Evolutionary conservation across 2,329 filamentous ascomycete genomes (phyloP).

Genomic region (Lithohypha guttulata): DNA sequence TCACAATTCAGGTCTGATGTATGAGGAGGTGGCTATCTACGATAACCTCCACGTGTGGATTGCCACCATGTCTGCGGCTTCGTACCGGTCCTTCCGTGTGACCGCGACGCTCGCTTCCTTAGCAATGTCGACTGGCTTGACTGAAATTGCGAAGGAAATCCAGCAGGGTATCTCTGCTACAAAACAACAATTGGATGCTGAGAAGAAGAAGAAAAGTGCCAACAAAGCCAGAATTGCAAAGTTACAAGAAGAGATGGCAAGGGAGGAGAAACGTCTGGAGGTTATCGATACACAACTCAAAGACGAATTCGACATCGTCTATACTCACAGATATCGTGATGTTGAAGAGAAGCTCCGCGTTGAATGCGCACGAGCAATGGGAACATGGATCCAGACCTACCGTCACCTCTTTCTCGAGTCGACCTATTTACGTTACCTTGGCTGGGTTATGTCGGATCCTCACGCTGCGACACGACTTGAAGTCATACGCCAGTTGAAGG

Average conservation of each 20-base stretch:
- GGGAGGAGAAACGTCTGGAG: slow-evolving; percentile 59
- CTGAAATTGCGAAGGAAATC: slow-evolving; percentile 59
- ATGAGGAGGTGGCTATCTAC: slow-evolving; percentile 63
- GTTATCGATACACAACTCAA: slow-evolving; percentile 61
- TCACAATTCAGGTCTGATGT: slow-evolving; percentile 71
- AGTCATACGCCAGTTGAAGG: slow-evolving; percentile 70
- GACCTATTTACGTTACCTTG: slow-evolving; percentile 80
- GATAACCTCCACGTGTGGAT: slow-evolving; percentile 89
- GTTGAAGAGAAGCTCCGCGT: slow-evolving; percentile 79
- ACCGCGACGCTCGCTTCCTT: slow-evolving; percentile 80
- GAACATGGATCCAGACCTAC: slow-evolving; percentile 75
- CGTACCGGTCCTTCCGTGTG: slow-evolving; percentile 81
- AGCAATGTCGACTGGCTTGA: slow-evolving; percentile 67
- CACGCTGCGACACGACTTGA: slow-evolving; percentile 66
- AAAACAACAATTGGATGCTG: slow-evolving; percentile 66
- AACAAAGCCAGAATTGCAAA: slow-evolving; percentile 70
- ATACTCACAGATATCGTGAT: slow-evolving; percentile 91
- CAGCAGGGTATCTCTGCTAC: slow-evolving; percentile 63
- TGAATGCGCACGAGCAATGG: slow-evolving; percentile 78
- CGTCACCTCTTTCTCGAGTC: slow-evolving; percentile 86
- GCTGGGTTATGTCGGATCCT: slow-evolving; percentile 86
- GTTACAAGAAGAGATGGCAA: slow-evolving; percentile 60
- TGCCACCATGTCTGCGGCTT: slow-evolving; percentile 77
- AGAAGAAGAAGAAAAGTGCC: slow-evolving; percentile 59
- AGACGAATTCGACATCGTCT: slow-evolving; percentile 84